Conservation (phyloP, 1,284 basidiomycete genomes). For the Xerocomus nothofagi region DNA sequence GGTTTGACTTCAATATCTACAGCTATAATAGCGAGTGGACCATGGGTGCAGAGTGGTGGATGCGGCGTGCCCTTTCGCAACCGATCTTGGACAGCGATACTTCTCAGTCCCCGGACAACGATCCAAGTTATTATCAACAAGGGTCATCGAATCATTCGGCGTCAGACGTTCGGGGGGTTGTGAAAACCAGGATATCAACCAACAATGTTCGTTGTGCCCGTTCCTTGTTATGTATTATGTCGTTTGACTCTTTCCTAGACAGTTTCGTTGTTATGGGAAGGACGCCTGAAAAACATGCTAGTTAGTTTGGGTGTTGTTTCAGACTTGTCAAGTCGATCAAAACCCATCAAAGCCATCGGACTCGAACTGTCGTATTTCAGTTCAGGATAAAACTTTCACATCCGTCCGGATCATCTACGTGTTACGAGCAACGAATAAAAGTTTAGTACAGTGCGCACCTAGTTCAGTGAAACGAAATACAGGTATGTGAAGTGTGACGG, state of each 20-base stretch:
- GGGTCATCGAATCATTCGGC: slow-evolving; percentile 9
- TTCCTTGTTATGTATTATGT: slow-evolving; percentile 2
- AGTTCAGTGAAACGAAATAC: slow-evolving; percentile 18
- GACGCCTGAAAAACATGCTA: slow-evolving; percentile 85
- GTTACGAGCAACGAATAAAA: slow-evolving; percentile 13
- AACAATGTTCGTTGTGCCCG: slow-evolving; percentile 62
- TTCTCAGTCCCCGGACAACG: not conserved
- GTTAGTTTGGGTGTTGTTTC: slow-evolving; percentile 88
- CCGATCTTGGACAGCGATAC: slow-evolving; percentile 11
- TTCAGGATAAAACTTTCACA: slow-evolving; percentile 48
- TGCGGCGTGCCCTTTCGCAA: slow-evolving; percentile 49
- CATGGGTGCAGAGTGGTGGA: slow-evolving; percentile 94
- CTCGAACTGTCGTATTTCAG: slow-evolving; percentile 92
- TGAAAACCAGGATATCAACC: slow-evolving; percentile 88
- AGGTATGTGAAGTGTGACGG: slow-evolving; percentile 20
- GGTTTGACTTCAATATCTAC: slow-evolving; percentile 97
- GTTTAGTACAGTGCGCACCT: slow-evolving; percentile 20
- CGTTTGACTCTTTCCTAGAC: slow-evolving; percentile 50
- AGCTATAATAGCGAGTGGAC: slow-evolving; percentile 96
- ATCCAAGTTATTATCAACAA: slow-evolving; percentile 7
- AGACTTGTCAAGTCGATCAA: slow-evolving; percentile 79
- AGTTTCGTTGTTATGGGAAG: slow-evolving; percentile 91
- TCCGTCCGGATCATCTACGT: not conserved
- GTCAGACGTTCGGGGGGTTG: slow-evolving; percentile 69
- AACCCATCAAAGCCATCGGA: slow-evolving; percentile 85